These are phyloP conservation scores for Cunninghamia lanceolata DNA, from an alignment of 75 land plant genomes.

Conservation along the genomic window DNA sequence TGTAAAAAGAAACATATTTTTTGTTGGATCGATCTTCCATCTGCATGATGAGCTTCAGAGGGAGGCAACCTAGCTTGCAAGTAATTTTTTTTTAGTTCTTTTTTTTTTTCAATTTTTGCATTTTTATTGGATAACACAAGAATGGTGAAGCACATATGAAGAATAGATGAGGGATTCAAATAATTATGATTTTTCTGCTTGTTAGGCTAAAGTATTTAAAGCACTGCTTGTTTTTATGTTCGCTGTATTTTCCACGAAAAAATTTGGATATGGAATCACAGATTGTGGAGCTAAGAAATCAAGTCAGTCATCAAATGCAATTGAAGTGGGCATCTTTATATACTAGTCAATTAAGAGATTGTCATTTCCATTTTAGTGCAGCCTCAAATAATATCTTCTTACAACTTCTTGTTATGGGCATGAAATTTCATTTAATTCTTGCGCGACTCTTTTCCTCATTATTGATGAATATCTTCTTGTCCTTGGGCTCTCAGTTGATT, in stretches of 20 bases:
- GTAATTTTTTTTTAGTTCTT: conserved; percentile 22
- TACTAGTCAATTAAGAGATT: not conserved
- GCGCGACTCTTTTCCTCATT: not conserved
- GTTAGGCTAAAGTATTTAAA: not conserved
- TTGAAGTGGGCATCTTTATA: not conserved
- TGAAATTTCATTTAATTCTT: not conserved
- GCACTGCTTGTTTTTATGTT: not conserved
- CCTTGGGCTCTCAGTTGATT: not conserved
- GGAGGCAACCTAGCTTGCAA: conserved; percentile 61
- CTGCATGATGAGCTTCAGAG: conserved; percentile 61
- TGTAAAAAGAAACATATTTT: not conserved
- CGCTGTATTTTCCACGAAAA: conserved; percentile 26
- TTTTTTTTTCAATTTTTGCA: not conserved
- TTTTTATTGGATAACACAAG: not conserved
- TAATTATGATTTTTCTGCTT: not conserved
- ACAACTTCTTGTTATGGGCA: too few relatives aligned
- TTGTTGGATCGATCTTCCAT: conserved; percentile 30
- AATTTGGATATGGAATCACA: conserved; percentile 68
- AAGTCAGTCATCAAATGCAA: conserved; percentile 26
- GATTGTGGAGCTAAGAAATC: conserved; percentile 65
- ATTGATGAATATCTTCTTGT: not conserved
- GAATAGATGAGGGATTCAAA: not conserved
- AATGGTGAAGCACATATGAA: not conserved
- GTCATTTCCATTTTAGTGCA: not conserved
- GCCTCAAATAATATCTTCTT: not conserved